Evolutionary conservation across 169 alveolate species (phyloP), one percentile per base, ranked within the genome.

Genomic region (Babesia gibsoni): DNA sequence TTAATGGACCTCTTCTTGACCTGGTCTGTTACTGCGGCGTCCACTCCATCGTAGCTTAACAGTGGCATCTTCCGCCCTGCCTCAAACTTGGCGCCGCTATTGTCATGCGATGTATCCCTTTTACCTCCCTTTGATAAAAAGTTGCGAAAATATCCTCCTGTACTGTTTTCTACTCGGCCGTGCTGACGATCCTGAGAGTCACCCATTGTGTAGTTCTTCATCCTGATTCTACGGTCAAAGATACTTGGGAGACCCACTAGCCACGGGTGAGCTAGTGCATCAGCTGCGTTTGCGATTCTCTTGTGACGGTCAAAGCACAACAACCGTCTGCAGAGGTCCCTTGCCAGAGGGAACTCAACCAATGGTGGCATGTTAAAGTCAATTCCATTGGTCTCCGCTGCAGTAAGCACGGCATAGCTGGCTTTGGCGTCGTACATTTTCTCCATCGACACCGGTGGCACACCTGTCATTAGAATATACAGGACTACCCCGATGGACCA

Each of bases 401-500:
- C 85, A 10, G 84, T 70, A 37, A 91, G 74, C 49, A 90, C 93
- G 9, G 86, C 92, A 36, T 88, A 75, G 20, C 95, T 90, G 29
- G 91, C 81, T 35, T 84, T 75, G 43, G 93, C 93, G 63, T 90
- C 92, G 54, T 87, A 80, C 95, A 93, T 92, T 43, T 78, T 58
- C 48, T 92, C 93, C 93, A 93, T 93, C 29, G 95, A 89, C n/a
- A 91, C 79, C 23, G 97, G 97, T 5, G 97, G 95, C 14, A 91
- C 82, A 0, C 97, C 97, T 37, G 96, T 92, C 95, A 93, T 92
- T 14, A 93, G 74, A 42, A 92, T 93, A 68, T 90, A 93, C 22
- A 93, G 84, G 30, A 93, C 93, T 29, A 93, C 87, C 56, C 97
- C 97, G 2, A 93, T 89, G 39, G 94, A 83, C 97, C 97, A 93